phyloP scores from a whole-genome alignment of 192 early-diverging fungal genomes.

The Coemansia sp. region DNA sequence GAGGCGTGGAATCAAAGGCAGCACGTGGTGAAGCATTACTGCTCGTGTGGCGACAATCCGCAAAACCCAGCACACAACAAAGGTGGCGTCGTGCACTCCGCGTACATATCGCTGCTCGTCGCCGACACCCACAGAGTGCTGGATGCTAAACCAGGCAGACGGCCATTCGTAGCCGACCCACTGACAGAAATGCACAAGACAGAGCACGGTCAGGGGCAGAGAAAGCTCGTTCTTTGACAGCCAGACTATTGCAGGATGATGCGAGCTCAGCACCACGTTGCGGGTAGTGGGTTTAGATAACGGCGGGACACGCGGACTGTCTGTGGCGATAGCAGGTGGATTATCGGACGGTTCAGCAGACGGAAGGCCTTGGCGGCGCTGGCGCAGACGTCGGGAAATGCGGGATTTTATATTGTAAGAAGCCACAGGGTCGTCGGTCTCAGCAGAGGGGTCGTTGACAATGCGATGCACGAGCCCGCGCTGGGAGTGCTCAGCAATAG shows the following conservation, averaged over 20 bases:
- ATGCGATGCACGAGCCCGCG: conserved; percentile 5
- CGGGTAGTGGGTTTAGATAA: background rate
- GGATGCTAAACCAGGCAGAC: conserved; percentile 26
- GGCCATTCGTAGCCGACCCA: conserved; percentile 41
- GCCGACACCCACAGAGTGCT: conserved; percentile 18
- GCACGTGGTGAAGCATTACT: conserved; percentile 51
- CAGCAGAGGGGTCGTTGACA: conserved; percentile 2
- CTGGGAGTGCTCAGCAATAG: conserved; percentile 10
- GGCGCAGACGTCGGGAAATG: conserved; percentile 15
- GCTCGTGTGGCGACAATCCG: conserved; percentile 65
- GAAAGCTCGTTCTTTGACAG: conserved; percentile 39
- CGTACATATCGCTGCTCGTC: conserved; percentile 20
- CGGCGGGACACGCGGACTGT: background rate
- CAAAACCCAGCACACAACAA: conserved; percentile 66
- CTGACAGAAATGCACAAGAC: conserved; percentile 25
- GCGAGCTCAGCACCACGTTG: conserved; percentile 42
- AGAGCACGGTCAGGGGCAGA: conserved; percentile 19
- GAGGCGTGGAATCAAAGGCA: conserved; percentile 24
- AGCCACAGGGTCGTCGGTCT: conserved; percentile 13
- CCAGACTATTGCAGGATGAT: conserved; percentile 36
- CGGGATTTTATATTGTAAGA: background rate
- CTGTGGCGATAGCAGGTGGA: background rate
- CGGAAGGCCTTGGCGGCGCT: conserved; percentile 10
- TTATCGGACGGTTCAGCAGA: conserved; percentile 4
- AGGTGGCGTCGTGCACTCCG: conserved; percentile 60